Percentiles rank a stretch among this genome's conserved stretches.
Evolutionary conservation across 192 early-diverging fungal genomes (phyloP).

Genomic region (Linnemannia zychae): DNA sequence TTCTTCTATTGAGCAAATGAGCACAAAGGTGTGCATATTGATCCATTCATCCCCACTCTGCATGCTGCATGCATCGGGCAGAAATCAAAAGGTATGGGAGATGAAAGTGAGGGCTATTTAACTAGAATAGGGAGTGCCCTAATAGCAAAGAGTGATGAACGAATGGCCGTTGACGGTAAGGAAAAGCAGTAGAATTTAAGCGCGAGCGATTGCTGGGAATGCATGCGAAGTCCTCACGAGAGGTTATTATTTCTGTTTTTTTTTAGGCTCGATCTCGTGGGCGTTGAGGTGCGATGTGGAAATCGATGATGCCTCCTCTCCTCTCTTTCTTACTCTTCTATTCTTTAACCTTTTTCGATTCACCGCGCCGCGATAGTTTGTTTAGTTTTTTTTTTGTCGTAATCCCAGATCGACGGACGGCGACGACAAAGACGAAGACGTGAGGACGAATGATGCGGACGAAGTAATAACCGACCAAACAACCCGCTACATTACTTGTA

Average conservation of each 20-base stretch:
- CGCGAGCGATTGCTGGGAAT: too few relatives aligned
- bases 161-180: too few relatives aligned
- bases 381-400: neutral
- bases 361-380: neutral
- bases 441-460: neutral
- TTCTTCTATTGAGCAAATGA: neutral
- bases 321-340: neutral
- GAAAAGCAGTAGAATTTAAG: too few relatives aligned
- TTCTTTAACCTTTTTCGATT: neutral
- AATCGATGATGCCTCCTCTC: slow-evolving; percentile 1
- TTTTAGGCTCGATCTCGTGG: slow-evolving; percentile 5
- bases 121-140: too few relatives aligned
- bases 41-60: neutral
- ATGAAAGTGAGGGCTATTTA: too few relatives aligned
- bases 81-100: neutral
- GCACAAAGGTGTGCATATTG: neutral
- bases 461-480: too few relatives aligned
- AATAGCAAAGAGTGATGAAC: too few relatives aligned
- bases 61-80: neutral
- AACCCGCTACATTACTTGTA: too few relatives aligned
- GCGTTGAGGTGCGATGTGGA: neutral
- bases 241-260: neutral
- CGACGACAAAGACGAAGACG: neutral
- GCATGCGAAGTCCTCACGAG: neutral
- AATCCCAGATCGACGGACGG: neutral